Percentiles rank a stretch among this genome's conserved stretches.
These are phyloP conservation scores for Hypoxylon perforatum DNA, from an alignment of 495 filamentous ascomycete genomes.

Conservation along the genomic window DNA sequence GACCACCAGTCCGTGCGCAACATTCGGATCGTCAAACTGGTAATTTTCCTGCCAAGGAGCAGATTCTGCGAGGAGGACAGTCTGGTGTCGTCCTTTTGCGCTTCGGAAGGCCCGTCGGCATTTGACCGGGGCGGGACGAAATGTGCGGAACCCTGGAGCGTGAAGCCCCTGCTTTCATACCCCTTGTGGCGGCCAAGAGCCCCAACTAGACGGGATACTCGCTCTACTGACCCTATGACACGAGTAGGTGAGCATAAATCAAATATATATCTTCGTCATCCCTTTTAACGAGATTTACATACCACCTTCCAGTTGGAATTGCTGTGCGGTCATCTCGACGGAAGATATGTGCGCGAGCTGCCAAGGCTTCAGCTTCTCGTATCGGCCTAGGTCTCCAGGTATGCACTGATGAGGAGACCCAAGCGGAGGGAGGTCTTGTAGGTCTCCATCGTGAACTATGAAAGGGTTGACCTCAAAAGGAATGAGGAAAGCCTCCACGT, in stretches of 20 bases:
- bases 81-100: neutral
- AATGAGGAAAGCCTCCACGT: slow-evolving; percentile 42
- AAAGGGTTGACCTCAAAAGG: slow-evolving; percentile 27
- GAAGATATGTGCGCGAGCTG: slow-evolving; percentile 45
- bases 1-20: slow-evolving; percentile 46
- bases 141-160: slow-evolving; percentile 21
- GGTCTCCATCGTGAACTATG: slow-evolving; percentile 36
- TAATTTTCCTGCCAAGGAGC: slow-evolving; percentile 41
- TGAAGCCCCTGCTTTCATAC: slow-evolving; percentile 31
- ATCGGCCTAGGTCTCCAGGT: too few species aligned
- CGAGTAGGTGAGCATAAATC: neutral
- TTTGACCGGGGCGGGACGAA: slow-evolving; percentile 8
- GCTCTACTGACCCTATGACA: slow-evolving; percentile 37
- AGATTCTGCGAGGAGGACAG: slow-evolving; percentile 15
- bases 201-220: slow-evolving; percentile 42
- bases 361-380: slow-evolving; percentile 25
- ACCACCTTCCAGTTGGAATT: slow-evolving; percentile 44
- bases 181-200: slow-evolving; percentile 35
- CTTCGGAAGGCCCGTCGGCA: neutral
- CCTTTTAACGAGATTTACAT: slow-evolving; percentile 6
- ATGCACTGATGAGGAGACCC: too few species aligned
- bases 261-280: neutral
- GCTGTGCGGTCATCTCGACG: slow-evolving; percentile 38
- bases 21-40: slow-evolving; percentile 43
- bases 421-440: too few species aligned